Evolutionary conservation across 495 filamentous ascomycete species (phyloP).

Genomic region (Evernia prunastri): DNA sequence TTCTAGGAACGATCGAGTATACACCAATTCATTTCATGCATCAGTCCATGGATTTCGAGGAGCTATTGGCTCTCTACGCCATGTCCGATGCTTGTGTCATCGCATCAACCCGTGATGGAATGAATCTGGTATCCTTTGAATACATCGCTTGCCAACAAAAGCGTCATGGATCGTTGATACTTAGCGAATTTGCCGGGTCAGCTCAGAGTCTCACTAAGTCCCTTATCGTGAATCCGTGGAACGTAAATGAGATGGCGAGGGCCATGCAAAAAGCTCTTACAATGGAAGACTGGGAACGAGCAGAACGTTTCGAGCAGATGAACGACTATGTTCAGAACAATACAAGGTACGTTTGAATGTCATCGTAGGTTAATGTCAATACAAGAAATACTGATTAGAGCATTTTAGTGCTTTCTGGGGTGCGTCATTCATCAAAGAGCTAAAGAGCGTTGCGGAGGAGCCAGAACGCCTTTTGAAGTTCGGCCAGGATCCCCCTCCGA

Average conservation of each 20-base stretch:
- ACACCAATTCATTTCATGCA: slow-evolving; percentile 94
- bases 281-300: slow-evolving; percentile 76
- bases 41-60: slow-evolving; percentile 70
- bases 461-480: slow-evolving; percentile 19
- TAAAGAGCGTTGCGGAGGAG: slow-evolving; percentile 52
- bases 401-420: slow-evolving; percentile 83
- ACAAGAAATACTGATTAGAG: slow-evolving; percentile 18
- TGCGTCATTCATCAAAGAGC: slow-evolving; percentile 82
- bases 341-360: slow-evolving; percentile 52
- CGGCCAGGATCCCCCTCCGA: slow-evolving; percentile 16
- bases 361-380: background rate
- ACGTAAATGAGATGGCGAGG: slow-evolving; percentile 79
- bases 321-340: slow-evolving; percentile 83
- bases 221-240: slow-evolving; percentile 87
- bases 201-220: slow-evolving; percentile 81
- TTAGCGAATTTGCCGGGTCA: slow-evolving; percentile 89
- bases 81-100: slow-evolving; percentile 86
- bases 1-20: slow-evolving; percentile 72
- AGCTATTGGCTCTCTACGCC: slow-evolving; percentile 87
- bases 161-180: slow-evolving; percentile 78
- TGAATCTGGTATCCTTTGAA: slow-evolving; percentile 96
- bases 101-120: slow-evolving; percentile 86
- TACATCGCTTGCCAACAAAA: slow-evolving; percentile 86
- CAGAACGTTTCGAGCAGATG: slow-evolving; percentile 73
- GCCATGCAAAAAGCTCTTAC: slow-evolving; percentile 79